Base-by-base conservation (phyloP, 805 yeast genomes). In the Myxozyma sirexii region DNA sequence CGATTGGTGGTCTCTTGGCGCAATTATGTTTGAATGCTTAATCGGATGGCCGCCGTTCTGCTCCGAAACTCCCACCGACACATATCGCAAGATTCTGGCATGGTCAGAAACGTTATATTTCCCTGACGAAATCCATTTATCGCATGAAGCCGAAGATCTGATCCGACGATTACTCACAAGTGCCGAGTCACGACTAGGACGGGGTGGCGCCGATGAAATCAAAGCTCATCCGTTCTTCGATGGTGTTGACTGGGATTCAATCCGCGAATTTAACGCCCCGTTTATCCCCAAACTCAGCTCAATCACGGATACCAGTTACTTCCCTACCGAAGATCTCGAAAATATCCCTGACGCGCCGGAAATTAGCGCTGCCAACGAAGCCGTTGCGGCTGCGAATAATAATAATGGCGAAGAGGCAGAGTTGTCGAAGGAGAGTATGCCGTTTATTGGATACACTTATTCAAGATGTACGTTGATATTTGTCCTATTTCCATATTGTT, bases 11-110 rank as follows among this genome's bases (percentile, higher is more conserved):
- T 88, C 96, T 7, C 76, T 91, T 46, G 97, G 97, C 31, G 96
- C 97, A 0, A 91, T 91, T 71, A 92, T 91, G 97, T 91, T 87
- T 74, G 97, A 91, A 79, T 91, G 97, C 77, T 77, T 91, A 63
- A 88, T 91, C 61, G 97, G 97, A 33, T 91, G 97, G 96, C 97
- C 97, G 26, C 97, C 97, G 48, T 91, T 91, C 74, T 91, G 97
- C 76, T 86, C 94, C 0, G 97, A 91, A 70, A 88, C 96, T 10
- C 96, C 97, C 10, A 96, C 90, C 62, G 97, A 91, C 67, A 91
- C 97, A 0, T 91, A 91, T 74, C 82, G 92, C 57, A 91, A 92
- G 80, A 91, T 91, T 69, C 79, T 91, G 71, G 89, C 89, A 73
- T 91, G 96, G 92, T 90, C 86, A 70, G 96, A 91, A 70, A 85